A percentile compares a stretch with the other conserved stretches of the same genome.
Conservation (phyloP, 768 basidiomycete genomes). For the Astraeus odoratus region DNA sequence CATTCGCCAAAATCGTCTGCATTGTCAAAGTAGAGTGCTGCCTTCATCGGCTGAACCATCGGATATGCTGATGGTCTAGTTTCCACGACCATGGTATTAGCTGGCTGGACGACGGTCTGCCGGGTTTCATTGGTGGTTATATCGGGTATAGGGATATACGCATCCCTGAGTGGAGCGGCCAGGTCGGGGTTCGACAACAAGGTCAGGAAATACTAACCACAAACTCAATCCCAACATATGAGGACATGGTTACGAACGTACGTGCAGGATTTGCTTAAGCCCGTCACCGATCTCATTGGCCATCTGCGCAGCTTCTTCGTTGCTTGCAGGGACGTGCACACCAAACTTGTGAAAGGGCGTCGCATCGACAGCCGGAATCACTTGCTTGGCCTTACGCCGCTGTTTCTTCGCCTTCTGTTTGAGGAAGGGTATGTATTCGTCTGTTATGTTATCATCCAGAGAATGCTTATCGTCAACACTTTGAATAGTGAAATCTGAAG, state of each 20-base stretch:
- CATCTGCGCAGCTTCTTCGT: constrained; percentile 12
- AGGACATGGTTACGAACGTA: constrained; percentile 3
- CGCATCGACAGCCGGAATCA: constrained; percentile 15
- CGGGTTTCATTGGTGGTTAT: neutral
- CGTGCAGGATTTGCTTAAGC: constrained; percentile 26
- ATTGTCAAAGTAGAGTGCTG: constrained; percentile 53
- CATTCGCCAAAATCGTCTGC: constrained; percentile 58
- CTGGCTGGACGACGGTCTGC: neutral
- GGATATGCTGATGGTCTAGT: constrained; percentile 30
- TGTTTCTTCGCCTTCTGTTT: constrained; percentile 25
- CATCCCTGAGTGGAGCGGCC: constrained; percentile 4
- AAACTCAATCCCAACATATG: neutral
- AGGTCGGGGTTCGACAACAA: constrained; percentile 14
- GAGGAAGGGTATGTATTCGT: constrained; percentile 3
- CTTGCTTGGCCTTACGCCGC: constrained; percentile 13
- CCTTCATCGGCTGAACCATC: constrained; percentile 50
- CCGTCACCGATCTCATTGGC: constrained; percentile 12
- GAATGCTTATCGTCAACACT: neutral
- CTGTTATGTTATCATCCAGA: neutral
- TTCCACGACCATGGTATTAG: constrained; percentile 1
- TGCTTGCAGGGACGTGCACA: constrained; percentile 18
- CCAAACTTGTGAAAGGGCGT: constrained; percentile 26
- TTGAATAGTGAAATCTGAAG: constrained; percentile 6
- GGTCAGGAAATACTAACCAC: constrained; percentile 19
- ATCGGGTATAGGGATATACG: constrained; percentile 4